These are phyloP conservation scores for Diplosphaera chodatii DNA, from an alignment of 139 green algal species.

Conservation along the genomic window DNA sequence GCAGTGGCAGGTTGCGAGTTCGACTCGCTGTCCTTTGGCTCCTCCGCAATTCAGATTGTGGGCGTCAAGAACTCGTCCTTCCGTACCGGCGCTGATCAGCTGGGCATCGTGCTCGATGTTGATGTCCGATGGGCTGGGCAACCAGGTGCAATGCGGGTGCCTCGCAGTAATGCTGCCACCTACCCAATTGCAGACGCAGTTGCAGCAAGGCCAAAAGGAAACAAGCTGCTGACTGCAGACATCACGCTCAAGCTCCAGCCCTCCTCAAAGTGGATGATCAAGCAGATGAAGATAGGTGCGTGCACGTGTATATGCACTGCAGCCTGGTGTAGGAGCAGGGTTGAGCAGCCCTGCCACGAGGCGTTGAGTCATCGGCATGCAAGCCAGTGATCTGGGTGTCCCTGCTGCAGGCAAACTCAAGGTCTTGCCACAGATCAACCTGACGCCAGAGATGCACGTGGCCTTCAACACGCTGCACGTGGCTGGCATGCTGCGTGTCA, in stretches of 20 bases:
- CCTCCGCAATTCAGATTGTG: constrained; percentile 3
- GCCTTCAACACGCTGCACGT: constrained; percentile 16
- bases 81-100: neutral
- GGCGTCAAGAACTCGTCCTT: constrained; percentile 4
- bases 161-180: no score
- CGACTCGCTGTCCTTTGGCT: constrained; percentile 7
- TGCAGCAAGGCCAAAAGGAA: no score
- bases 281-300: constrained; percentile 6
- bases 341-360: no score
- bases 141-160: neutral
- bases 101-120: constrained; percentile 4
- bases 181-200: no score
- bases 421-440: constrained; percentile 2
- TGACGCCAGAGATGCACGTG: constrained; percentile 8
- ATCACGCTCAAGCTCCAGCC: constrained; percentile 22
- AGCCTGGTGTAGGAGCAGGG: no score
- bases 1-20: neutral
- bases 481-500: constrained; percentile 19
- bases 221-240: constrained; percentile 11
- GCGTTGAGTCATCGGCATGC: no score
- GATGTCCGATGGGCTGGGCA: neutral
- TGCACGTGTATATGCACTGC: no score
- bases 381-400: no score
- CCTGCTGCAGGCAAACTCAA: constrained; percentile 9
- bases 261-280: constrained; percentile 6